Conservation (phyloP, 2,329 filamentous ascomycete genomes). For the Cordyceps javanica region DNA sequence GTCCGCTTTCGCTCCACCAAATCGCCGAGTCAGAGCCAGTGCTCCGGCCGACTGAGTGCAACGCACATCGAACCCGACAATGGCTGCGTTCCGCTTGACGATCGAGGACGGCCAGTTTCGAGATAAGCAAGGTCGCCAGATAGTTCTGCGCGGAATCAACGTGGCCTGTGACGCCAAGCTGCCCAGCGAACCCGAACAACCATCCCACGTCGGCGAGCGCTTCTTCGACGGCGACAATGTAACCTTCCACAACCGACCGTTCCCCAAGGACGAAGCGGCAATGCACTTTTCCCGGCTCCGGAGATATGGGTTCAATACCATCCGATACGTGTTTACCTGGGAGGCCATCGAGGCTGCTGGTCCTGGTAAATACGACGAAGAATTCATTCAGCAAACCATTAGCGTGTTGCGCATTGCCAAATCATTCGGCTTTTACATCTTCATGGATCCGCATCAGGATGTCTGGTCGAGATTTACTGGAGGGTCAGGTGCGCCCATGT, state of each 20-base stretch:
- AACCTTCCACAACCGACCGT: slow-evolving; percentile 81
- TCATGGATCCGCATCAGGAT: slow-evolving; percentile 99
- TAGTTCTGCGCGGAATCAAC: slow-evolving; percentile 90
- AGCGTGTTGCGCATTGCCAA: slow-evolving; percentile 77
- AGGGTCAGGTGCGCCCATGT: slow-evolving; percentile 92
- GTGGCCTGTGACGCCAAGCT: slow-evolving; percentile 86
- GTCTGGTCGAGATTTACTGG: slow-evolving; percentile 96
- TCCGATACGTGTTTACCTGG: slow-evolving; percentile 97
- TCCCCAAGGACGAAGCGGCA: slow-evolving; percentile 74
- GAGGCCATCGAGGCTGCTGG: slow-evolving; percentile 94
- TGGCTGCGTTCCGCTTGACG: slow-evolving; percentile 69
- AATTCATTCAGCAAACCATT: slow-evolving; percentile 89
- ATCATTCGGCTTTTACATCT: slow-evolving; percentile 88
- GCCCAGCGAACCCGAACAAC: slow-evolving; percentile 72
- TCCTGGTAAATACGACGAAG: slow-evolving; percentile 87
- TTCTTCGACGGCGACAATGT: slow-evolving; percentile 95
- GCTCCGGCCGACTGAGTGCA: too few relatives aligned
- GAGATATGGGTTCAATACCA: slow-evolving; percentile 90
- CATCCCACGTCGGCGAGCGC: slow-evolving; percentile 67
- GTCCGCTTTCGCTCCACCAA: not conserved
- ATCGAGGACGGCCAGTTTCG: slow-evolving; percentile 84
- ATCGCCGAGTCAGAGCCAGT: not conserved
- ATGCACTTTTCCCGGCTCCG: slow-evolving; percentile 80
- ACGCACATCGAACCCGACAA: slow-evolving; percentile 28
- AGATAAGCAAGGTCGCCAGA: slow-evolving; percentile 73